Conservation (phyloP, 306 rosid species). For the Fragaria vesca region DNA sequence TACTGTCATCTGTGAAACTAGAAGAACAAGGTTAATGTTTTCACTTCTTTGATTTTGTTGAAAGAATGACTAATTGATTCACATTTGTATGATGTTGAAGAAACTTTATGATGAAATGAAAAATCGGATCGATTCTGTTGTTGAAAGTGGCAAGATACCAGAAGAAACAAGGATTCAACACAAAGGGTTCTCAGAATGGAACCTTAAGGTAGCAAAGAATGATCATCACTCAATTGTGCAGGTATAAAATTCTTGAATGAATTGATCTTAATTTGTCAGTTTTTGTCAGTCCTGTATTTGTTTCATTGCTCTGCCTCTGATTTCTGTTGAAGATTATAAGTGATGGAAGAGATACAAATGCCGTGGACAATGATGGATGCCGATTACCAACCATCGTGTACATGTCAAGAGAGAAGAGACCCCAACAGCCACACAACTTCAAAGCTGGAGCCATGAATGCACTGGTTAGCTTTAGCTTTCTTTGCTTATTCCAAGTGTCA, state of each 20-base stretch:
- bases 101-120: conserved; percentile 69
- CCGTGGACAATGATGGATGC: conserved; percentile 46
- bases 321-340: conserved; percentile 40
- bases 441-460: conserved; percentile 85
- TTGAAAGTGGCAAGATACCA: conserved; percentile 38
- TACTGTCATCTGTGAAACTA: background rate
- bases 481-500: background rate
- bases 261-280: background rate
- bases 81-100: conserved; percentile 23
- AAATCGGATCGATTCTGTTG: conserved; percentile 40
- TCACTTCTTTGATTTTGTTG: background rate
- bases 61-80: background rate
- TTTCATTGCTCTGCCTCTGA: background rate
- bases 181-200: conserved; percentile 64
- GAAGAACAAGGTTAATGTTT: background rate
- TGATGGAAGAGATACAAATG: conserved; percentile 47
- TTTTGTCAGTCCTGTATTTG: background rate
- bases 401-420: conserved; percentile 68
- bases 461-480: conserved; percentile 33
- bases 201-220: conserved; percentile 41
- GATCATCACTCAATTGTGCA: conserved; percentile 65
- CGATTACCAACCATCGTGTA: conserved; percentile 56
- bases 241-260: conserved; percentile 24
- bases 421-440: conserved; percentile 56
- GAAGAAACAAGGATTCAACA: conserved; percentile 35